Percentiles rank a stretch among this genome's conserved stretches.
Conservation (phyloP, 2,329 filamentous ascomycete genomes). For the Sporothrix pseudoabietina region DNA sequence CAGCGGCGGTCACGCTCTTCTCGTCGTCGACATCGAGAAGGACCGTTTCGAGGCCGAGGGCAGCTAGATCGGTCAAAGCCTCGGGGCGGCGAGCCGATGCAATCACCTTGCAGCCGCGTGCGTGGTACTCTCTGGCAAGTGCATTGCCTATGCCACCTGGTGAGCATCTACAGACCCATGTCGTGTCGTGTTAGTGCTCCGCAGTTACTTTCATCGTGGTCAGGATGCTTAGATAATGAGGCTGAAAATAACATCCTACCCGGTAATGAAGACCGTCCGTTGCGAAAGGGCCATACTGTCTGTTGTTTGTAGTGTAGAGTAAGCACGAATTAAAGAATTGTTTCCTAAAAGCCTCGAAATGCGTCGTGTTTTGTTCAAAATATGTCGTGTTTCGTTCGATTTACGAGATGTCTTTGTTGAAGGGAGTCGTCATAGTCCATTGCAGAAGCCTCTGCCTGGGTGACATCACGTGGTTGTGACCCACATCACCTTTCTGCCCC, state of each 20-base stretch:
- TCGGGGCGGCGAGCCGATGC: slow-evolving; percentile 45
- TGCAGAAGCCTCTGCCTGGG: neutral
- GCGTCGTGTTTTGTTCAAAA: no score
- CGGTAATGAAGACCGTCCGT: slow-evolving; percentile 4
- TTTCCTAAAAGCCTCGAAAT: no score
- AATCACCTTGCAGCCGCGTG: slow-evolving; percentile 44
- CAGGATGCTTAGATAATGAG: neutral
- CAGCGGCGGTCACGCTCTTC: slow-evolving; percentile 40
- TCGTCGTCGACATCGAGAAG: slow-evolving; percentile 40
- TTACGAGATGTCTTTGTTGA: neutral
- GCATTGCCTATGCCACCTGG: slow-evolving; percentile 42
- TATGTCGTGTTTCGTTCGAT: neutral
- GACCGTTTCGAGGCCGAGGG: slow-evolving; percentile 38
- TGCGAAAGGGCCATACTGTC: neutral
- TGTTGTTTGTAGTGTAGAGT: neutral
- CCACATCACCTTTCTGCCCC: neutral
- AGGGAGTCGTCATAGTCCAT: neutral
- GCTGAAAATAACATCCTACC: neutral
- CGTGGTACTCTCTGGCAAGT: slow-evolving; percentile 40
- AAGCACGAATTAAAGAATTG: no score
- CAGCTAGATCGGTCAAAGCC: slow-evolving; percentile 39
- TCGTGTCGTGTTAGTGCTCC: neutral
- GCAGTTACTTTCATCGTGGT: neutral
- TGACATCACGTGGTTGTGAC: neutral
- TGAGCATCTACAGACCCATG: slow-evolving; percentile 35